Evolutionary conservation across 139 green algal species (phyloP), one percentile per base, ranked within the genome.

Genomic region (Ostreobium quekettii): DNA sequence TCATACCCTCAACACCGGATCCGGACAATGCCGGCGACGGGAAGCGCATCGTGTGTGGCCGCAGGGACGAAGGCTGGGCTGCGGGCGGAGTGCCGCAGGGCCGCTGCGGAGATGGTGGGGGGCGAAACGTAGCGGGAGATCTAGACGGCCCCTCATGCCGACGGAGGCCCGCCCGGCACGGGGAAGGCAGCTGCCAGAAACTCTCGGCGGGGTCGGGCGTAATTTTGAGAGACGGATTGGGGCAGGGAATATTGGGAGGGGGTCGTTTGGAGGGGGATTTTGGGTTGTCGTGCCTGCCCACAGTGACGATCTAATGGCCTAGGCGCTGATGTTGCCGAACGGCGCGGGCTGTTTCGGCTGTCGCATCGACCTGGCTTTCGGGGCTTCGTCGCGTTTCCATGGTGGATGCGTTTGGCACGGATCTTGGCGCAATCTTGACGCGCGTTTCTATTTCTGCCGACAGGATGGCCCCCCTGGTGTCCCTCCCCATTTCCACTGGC

Each of bases 21-120:
- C 75, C 60, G 68, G 66, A 47, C 71, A 76, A 81, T 81, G 32
- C 66, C 68, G 70, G 75, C 75, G 75, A 64, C 70, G 71, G 71
- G 67, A 78, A 75, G 75, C 47, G 60, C 38, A 71, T 36, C 3
- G 11, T 72, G 2, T 67, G 15, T 28, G 68, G 35, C 30, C 61
- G 35, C n/a, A 32, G 28, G 63, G 61, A 30, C n/a, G 36, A 5
- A 19, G 32, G 24, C 32, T n/a, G 7, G 30, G 7, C 24, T 39
- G 7, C 6, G 30, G 8, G 33, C 53, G 33, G n/a, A n/a, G n/a
- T n/a, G n/a, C n/a, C n/a, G n/a, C n/a, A n/a, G n/a, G n/a, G n/a
- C n/a, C n/a, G n/a, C n/a, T n/a, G n/a, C n/a, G n/a, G n/a, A n/a
- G n/a, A n/a, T n/a, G n/a, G n/a, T n/a, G n/a, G n/a, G n/a, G n/a